Evolutionary conservation across 768 basidiomycete species (phyloP).

Genomic region (Tricholomella constricta): DNA sequence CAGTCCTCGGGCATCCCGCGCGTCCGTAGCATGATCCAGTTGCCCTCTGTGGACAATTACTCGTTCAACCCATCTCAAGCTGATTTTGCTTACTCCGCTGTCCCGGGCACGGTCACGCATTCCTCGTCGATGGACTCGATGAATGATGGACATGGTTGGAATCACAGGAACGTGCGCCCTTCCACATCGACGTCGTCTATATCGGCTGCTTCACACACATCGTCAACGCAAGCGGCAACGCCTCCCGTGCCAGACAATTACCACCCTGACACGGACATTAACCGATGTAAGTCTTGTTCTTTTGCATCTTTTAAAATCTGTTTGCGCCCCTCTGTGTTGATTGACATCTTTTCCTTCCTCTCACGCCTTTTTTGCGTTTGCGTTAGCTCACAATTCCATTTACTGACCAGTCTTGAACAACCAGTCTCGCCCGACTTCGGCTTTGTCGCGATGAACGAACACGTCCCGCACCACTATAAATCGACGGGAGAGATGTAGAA

Average conservation of each 20-base stretch:
- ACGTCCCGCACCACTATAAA: slow-evolving; percentile 67
- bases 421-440: slow-evolving; percentile 86
- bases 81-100: slow-evolving; percentile 82
- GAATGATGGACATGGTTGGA: slow-evolving; percentile 49
- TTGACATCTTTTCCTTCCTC: slow-evolving; percentile 9
- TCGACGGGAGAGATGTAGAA: slow-evolving; percentile 50
- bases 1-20: slow-evolving; percentile 58
- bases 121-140: slow-evolving; percentile 46
- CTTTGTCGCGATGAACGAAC: slow-evolving; percentile 81
- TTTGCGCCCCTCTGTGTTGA: slow-evolving; percentile 1
- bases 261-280: slow-evolving; percentile 72
- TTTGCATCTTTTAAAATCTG: neutral
- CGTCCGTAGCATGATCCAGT: slow-evolving; percentile 82
- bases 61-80: slow-evolving; percentile 64
- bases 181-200: slow-evolving; percentile 79
- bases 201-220: slow-evolving; percentile 74
- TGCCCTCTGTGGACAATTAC: slow-evolving; percentile 73
- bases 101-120: slow-evolving; percentile 46
- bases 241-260: slow-evolving; percentile 73
- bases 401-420: slow-evolving; percentile 49
- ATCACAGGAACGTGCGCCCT: slow-evolving; percentile 59
- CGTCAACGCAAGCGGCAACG: slow-evolving; percentile 81
- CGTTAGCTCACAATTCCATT: slow-evolving; percentile 36
- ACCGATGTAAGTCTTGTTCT: slow-evolving; percentile 68
- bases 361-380: slow-evolving; percentile 18